phyloP scores from a whole-genome alignment of 2,329 filamentous ascomycete genomes.

The Thyridium curvatum region DNA sequence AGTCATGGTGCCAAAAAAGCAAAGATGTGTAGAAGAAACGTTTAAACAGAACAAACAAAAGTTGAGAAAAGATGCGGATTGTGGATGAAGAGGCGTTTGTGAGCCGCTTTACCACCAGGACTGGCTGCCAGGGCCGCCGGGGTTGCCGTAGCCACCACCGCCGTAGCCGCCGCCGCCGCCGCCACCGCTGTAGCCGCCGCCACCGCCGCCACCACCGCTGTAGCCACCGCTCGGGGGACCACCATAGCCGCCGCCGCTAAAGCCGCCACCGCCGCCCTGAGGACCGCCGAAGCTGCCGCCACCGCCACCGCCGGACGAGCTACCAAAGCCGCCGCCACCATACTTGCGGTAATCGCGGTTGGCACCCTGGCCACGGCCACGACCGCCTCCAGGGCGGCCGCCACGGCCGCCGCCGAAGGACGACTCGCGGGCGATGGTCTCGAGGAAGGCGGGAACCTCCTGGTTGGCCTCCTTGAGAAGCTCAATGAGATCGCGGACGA shows the following conservation, averaged over 20 bases:
- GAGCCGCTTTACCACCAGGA: constrained; percentile 56
- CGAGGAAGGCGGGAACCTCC: constrained; percentile 87
- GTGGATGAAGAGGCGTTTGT: too few species aligned
- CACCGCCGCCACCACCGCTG: constrained; percentile 30
- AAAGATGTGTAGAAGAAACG: constrained; percentile 16
- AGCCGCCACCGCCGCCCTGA: constrained; percentile 29
- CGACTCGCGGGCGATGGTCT: constrained; percentile 94
- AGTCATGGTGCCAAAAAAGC: constrained; percentile 15
- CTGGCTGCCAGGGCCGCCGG: constrained; percentile 55
- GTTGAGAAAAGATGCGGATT: too few species aligned
- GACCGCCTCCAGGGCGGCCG: constrained; percentile 59
- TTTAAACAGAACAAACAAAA: constrained; percentile 3
- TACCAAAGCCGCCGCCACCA: constrained; percentile 47
- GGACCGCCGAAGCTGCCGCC: constrained; percentile 37
- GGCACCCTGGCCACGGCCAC: constrained; percentile 62
- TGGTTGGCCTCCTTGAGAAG: constrained; percentile 98
- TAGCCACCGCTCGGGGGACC: constrained; percentile 27
- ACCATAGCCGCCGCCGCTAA: constrained; percentile 34
- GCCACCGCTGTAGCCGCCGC: constrained; percentile 27
- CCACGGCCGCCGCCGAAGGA: constrained; percentile 69
- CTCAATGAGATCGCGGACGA: constrained; percentile 94
- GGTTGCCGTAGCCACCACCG: constrained; percentile 63
- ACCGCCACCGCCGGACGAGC: constrained; percentile 25
- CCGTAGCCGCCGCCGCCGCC: constrained; percentile 40
- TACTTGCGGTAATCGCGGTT: constrained; percentile 90